These are phyloP conservation scores for Plectosphaerella cucumerina DNA, from an alignment of 2,329 filamentous ascomycete species.

Conservation along the genomic window DNA sequence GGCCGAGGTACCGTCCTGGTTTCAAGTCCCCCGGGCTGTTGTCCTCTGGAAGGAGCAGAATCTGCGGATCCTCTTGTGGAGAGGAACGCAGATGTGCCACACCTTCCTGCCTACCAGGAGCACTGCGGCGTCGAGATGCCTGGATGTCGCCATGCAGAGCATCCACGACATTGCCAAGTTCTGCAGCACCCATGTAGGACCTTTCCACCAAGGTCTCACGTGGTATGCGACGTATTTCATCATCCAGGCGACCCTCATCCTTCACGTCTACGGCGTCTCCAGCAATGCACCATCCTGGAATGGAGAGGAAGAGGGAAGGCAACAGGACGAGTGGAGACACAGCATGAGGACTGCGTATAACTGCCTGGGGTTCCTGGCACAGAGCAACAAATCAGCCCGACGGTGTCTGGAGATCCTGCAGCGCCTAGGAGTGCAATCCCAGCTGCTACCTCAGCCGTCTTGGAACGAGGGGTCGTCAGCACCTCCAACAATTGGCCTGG, in stretches of 20 bases:
- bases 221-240: constrained; percentile 42
- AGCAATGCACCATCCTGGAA: background rate
- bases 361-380: constrained; percentile 1
- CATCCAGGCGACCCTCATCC: constrained; percentile 38
- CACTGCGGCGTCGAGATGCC: constrained; percentile 26
- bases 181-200: constrained; percentile 20
- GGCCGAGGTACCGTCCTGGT: constrained; percentile 23
- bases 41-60: constrained; percentile 38
- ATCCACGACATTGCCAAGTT: constrained; percentile 30
- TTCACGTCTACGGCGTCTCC: constrained; percentile 26
- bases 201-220: constrained; percentile 25
- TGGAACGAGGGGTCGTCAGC: background rate
- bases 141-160: constrained; percentile 29
- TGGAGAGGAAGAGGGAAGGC: constrained; percentile 2
- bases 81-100: constrained; percentile 28
- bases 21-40: constrained; percentile 28
- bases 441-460: constrained; percentile 1
- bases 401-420: constrained; percentile 4
- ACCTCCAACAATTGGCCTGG: background rate
- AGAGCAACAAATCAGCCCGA: constrained; percentile 2
- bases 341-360: background rate
- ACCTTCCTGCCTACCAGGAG: constrained; percentile 20
- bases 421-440: constrained; percentile 5
- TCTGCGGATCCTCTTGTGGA: constrained; percentile 36
- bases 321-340: constrained; percentile 5